A percentile compares a stretch with the other conserved stretches of the same genome.
Conservation (phyloP, 2,329 filamentous ascomycete species). For the Botrytis tulipae region DNA sequence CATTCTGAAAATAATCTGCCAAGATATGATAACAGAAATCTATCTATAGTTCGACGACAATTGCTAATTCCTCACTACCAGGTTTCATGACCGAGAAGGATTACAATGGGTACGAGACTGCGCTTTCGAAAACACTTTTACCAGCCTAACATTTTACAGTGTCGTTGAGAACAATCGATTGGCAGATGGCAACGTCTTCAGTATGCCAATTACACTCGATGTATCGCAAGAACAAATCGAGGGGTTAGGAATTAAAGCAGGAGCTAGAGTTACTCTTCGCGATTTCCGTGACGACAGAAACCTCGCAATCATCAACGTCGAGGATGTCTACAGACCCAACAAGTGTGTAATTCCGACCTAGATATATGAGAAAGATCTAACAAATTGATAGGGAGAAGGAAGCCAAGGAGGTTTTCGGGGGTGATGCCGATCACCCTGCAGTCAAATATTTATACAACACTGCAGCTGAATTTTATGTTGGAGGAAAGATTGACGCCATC, state of each 20-base stretch:
- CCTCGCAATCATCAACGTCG: slow-evolving; percentile 90
- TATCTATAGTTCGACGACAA: slow-evolving; percentile 12
- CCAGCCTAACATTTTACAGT: slow-evolving; percentile 48
- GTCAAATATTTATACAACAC: slow-evolving; percentile 84
- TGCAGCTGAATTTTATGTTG: slow-evolving; percentile 85
- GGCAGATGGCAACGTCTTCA: slow-evolving; percentile 84
- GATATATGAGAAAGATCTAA: slow-evolving; percentile 23
- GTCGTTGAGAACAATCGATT: slow-evolving; percentile 89
- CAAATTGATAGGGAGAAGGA: slow-evolving; percentile 66
- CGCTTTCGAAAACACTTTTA: slow-evolving; percentile 12
- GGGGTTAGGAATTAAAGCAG: slow-evolving; percentile 71
- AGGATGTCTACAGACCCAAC: slow-evolving; percentile 93
- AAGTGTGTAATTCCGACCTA: slow-evolving; percentile 60
- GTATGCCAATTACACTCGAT: slow-evolving; percentile 95
- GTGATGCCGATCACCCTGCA: slow-evolving; percentile 86
- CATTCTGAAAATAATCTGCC: slow-evolving; percentile 15
- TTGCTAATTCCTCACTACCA: slow-evolving; percentile 43
- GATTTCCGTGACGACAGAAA: slow-evolving; percentile 97
- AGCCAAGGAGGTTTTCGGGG: slow-evolving; percentile 91
- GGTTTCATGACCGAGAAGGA: slow-evolving; percentile 98
- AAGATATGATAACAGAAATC: background rate
- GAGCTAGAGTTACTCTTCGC: slow-evolving; percentile 80
- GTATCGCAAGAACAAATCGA: slow-evolving; percentile 73
- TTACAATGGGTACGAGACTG: slow-evolving; percentile 74
- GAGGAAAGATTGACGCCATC: slow-evolving; percentile 93